Evolutionary conservation across 2,329 filamentous ascomycete genomes (phyloP), one percentile per base, ranked within the genome.

Genomic region (Elsinoe fawcettii): DNA sequence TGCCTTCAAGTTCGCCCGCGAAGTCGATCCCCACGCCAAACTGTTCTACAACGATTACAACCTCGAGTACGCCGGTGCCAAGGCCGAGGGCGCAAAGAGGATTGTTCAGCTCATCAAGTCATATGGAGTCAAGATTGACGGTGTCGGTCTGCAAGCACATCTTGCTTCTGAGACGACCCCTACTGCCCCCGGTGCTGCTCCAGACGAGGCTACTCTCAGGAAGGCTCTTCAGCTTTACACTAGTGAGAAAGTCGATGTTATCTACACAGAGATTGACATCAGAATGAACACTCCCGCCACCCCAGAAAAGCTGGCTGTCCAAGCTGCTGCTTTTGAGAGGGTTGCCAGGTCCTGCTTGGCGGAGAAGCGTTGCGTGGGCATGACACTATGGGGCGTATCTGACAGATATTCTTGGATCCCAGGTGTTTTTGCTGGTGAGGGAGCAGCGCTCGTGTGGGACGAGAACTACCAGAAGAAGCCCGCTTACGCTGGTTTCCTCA

Each of bases 261-360:
- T 82, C 7, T 74, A 84, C 56, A 85, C 82, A 2, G 83, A 86
- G 71, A 74, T 86, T 16, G 85, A 88, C 64, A 85, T 87, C 62
- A 63, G 68, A 30, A 63, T 70, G 25, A 60, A 47, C 27, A 64
- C 65, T 1, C 69, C 69, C 1, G 62, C 63, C 2, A 67, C 64
- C 1, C 58, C 62, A 1, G 59, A 60, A 1, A 64, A 64, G 11
- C 57, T 67, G 14, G 55, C 61, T 8, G 65, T 66, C 8, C 80
- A 84, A 68, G 75, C 74, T 1, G 64, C 66, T 27, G 75, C 77
- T 30, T 83, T 78, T 58, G 74, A 67, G 11, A 62, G 66, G 14
- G 61, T 67, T 1, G 68, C 70, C 1, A 63, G 65, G 12, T 69
- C 70, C 39, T 74, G 72, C 62, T 62, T 69, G 23, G 68, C 71